phyloP scores from a whole-genome alignment of 495 filamentous ascomycete genomes.

The Aspergillus incahuasiensis region DNA sequence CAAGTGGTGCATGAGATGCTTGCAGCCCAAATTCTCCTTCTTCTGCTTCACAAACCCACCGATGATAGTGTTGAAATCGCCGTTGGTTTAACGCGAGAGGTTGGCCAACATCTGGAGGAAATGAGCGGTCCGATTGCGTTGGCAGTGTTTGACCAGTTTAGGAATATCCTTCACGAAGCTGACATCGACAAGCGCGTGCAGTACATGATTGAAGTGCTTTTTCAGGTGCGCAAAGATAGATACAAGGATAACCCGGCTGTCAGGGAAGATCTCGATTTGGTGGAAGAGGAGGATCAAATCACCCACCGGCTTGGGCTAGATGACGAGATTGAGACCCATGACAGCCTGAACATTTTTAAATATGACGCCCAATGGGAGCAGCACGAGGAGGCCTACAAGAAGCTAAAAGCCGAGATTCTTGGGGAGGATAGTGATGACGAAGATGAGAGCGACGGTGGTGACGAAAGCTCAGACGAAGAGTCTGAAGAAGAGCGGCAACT shows the following conservation, averaged over 20 bases:
- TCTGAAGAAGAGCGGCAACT: constrained; percentile 69
- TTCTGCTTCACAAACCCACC: constrained; percentile 88
- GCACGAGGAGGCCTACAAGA: constrained; percentile 85
- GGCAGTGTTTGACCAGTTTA: constrained; percentile 91
- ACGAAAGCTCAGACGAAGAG: constrained; percentile 75
- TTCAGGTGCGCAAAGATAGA: constrained; percentile 91
- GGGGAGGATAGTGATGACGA: constrained; percentile 83
- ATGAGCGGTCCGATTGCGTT: constrained; percentile 82
- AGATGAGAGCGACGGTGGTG: constrained; percentile 64
- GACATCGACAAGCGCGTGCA: constrained; percentile 95
- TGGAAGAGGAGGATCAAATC: constrained; percentile 97
- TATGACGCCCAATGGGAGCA: constrained; percentile 85
- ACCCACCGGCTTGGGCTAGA: constrained; percentile 78
- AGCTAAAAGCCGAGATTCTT: constrained; percentile 86
- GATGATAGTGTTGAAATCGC: constrained; percentile 99
- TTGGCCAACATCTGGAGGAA: constrained; percentile 90
- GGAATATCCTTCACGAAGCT: constrained; percentile 89
- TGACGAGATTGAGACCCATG: constrained; percentile 76
- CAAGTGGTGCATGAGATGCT: constrained; percentile 93
- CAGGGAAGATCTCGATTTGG: constrained; percentile 87
- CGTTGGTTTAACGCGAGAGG: constrained; percentile 82
- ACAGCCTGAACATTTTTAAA: constrained; percentile 92
- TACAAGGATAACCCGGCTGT: constrained; percentile 93
- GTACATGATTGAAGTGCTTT: constrained; percentile 98
- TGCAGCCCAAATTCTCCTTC: constrained; percentile 81